Evolutionary conservation across 1,139 yeast species (phyloP).

Genomic region (Taphrina wiesneri): DNA sequence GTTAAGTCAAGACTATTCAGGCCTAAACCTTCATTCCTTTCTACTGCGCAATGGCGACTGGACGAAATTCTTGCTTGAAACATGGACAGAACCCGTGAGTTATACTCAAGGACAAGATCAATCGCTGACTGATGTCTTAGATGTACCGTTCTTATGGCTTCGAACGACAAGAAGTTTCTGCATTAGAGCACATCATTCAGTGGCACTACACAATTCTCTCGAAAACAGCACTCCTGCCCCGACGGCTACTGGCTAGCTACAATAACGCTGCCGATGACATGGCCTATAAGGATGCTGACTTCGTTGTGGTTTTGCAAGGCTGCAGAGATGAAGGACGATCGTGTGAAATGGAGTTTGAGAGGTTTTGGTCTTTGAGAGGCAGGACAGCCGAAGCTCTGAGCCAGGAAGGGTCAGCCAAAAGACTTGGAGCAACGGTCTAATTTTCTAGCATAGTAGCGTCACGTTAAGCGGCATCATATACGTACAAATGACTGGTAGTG

Average conservation of each 20-base stretch:
- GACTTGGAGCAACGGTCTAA: neutral
- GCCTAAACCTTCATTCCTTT: conserved; percentile 67
- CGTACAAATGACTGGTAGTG: neutral
- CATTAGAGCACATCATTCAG: conserved; percentile 77
- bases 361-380: conserved; percentile 19
- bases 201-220: conserved; percentile 87
- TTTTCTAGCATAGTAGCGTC: neutral
- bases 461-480: neutral
- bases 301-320: conserved; percentile 45
- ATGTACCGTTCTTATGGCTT: conserved; percentile 69
- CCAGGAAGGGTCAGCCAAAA: neutral
- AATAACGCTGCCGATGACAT: conserved; percentile 46
- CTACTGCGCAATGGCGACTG: conserved; percentile 63
- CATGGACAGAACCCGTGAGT: conserved; percentile 62
- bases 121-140: neutral
- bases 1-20: conserved; percentile 63
- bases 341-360: conserved; percentile 45
- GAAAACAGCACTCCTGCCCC: conserved; percentile 69
- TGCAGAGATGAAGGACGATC: conserved; percentile 44
- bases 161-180: conserved; percentile 60
- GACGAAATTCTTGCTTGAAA: conserved; percentile 68
- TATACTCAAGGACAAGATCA: neutral
- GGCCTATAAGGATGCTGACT: conserved; percentile 46
- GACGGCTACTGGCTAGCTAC: conserved; percentile 56
- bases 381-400: conserved; percentile 3